Evolutionary conservation across 2,329 filamentous ascomycete genomes (phyloP).

Genomic region (Magnaporthiopsis poae): DNA sequence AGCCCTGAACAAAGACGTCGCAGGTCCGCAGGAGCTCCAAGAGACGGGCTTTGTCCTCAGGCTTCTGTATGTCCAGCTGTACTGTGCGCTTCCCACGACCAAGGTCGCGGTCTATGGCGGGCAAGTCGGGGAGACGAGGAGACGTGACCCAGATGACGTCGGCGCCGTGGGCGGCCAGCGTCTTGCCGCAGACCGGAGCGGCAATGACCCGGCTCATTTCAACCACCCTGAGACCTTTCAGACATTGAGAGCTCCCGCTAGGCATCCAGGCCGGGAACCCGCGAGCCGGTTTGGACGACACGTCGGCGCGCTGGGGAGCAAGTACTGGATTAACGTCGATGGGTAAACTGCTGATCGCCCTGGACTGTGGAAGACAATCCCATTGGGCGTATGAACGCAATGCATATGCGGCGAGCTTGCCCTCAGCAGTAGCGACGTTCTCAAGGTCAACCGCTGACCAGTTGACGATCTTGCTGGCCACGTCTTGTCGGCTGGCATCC

Average conservation of each 20-base stretch:
- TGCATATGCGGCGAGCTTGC: slow-evolving; percentile 35
- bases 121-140: slow-evolving; percentile 31
- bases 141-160: slow-evolving; percentile 35
- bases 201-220: slow-evolving; percentile 40
- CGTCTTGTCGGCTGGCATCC: slow-evolving; percentile 26
- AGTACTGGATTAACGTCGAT: slow-evolving; percentile 26
- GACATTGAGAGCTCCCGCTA: background rate
- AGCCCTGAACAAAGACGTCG: slow-evolving; percentile 46
- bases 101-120: slow-evolving; percentile 29
- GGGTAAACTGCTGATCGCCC: slow-evolving; percentile 33
- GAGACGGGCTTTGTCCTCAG: slow-evolving; percentile 18
- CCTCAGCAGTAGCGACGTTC: slow-evolving; percentile 25
- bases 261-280: background rate
- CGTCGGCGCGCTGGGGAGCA: background rate
- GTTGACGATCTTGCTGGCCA: slow-evolving; percentile 25
- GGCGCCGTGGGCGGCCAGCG: slow-evolving; percentile 34
- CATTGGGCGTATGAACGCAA: slow-evolving; percentile 40
- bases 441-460: slow-evolving; percentile 42
- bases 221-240: slow-evolving; percentile 34
- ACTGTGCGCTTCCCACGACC: slow-evolving; percentile 38
- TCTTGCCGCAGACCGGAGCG: slow-evolving; percentile 32
- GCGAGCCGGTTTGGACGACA: too few species aligned
- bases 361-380: slow-evolving; percentile 39
- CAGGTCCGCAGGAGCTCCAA: slow-evolving; percentile 29
- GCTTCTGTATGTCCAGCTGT: slow-evolving; percentile 34